phyloP scores from a whole-genome alignment of 2,329 filamentous ascomycete genomes.

The Epicoccum nigrum region DNA sequence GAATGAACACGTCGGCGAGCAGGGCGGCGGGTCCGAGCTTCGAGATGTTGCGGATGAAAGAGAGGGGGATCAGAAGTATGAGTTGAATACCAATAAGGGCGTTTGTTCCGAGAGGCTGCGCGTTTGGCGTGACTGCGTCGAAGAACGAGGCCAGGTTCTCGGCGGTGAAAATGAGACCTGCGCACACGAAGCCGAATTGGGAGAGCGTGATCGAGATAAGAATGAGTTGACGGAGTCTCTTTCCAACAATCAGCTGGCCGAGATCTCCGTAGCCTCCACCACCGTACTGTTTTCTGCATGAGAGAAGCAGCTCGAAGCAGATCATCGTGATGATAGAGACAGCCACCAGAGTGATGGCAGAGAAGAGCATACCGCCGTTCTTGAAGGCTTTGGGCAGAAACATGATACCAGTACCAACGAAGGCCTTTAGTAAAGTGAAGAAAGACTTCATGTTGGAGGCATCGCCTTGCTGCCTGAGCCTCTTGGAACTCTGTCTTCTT shows the following conservation, averaged over 20 bases:
- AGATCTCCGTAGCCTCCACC: constrained; percentile 78
- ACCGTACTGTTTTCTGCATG: constrained; percentile 67
- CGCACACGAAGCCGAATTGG: constrained; percentile 78
- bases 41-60: constrained; percentile 75
- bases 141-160: constrained; percentile 75
- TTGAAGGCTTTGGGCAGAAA: constrained; percentile 80
- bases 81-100: constrained; percentile 71
- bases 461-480: constrained; percentile 61
- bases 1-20: constrained; percentile 73
- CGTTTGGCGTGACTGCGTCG: constrained; percentile 62
- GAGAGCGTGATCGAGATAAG: constrained; percentile 74
- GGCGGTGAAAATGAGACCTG: constrained; percentile 77
- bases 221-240: constrained; percentile 68
- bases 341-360: constrained; percentile 68
- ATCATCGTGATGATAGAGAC: constrained; percentile 71
- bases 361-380: constrained; percentile 79
- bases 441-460: constrained; percentile 75
- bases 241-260: constrained; percentile 69
- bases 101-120: constrained; percentile 59
- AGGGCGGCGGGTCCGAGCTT: constrained; percentile 73
- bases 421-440: constrained; percentile 79
- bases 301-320: constrained; percentile 74
- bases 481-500: constrained; percentile 59
- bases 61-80: constrained; percentile 67
- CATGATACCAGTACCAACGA: constrained; percentile 82